Percentiles rank a stretch among this genome's conserved stretches.
Conservation (phyloP, 2,329 filamentous ascomycete species). For the Aspergillus awamori region DNA sequence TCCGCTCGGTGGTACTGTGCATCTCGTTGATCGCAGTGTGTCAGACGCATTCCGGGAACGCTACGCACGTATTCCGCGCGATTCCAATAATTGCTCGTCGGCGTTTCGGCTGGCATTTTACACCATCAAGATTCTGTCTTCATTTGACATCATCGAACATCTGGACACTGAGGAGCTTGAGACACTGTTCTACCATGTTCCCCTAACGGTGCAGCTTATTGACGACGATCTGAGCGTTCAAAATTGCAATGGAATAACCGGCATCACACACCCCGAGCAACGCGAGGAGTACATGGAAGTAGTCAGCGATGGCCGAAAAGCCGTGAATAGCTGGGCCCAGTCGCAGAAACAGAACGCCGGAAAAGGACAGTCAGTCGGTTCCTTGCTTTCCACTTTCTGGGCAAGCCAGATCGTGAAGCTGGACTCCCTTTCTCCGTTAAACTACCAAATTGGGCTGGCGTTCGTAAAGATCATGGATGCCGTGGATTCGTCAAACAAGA, state of each 20-base stretch:
- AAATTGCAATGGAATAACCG: conserved; percentile 58
- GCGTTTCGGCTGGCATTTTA: conserved; percentile 77
- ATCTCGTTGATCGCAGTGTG: conserved; percentile 56
- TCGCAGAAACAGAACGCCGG: conserved; percentile 22
- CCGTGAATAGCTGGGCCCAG: conserved; percentile 50
- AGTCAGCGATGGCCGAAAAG: conserved; percentile 53
- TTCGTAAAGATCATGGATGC: conserved; percentile 45
- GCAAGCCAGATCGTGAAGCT: conserved; percentile 37
- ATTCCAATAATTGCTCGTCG: conserved; percentile 70
- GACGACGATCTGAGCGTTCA: conserved; percentile 63
- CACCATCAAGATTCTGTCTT: conserved; percentile 60
- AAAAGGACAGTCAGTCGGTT: conserved; percentile 26
- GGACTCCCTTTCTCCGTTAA: conserved; percentile 32
- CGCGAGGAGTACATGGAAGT: conserved; percentile 58
- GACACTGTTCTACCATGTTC: conserved; percentile 54
- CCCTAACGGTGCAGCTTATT: conserved; percentile 58
- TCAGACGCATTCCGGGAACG: conserved; percentile 28
- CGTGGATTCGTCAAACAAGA: conserved; percentile 28
- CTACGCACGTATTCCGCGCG: conserved; percentile 53
- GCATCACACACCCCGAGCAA: conserved; percentile 49
- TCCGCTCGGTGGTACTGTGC: conserved; percentile 69
- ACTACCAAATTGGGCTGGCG: conserved; percentile 45
- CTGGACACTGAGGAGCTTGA: conserved; percentile 38
- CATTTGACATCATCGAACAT: conserved; percentile 38
- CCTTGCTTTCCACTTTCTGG: conserved; percentile 36